A percentile compares a stretch with the other conserved stretches of the same genome.
Conservation (phyloP, 2,329 filamentous ascomycete species). For the Claviceps quebecensis region DNA sequence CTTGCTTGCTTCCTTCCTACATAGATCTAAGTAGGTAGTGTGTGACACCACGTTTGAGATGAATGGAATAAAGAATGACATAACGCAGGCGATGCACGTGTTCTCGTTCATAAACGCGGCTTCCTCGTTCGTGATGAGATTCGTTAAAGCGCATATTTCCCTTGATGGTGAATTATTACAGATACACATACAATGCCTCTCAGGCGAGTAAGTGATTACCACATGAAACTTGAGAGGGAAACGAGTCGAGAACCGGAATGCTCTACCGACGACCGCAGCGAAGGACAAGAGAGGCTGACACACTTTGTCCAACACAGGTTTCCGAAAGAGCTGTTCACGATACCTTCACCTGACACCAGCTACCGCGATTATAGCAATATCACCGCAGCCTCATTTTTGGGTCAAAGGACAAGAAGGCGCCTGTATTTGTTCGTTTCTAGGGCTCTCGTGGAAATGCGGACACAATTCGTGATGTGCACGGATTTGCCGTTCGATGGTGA, state of each 20-base stretch:
- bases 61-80: neutral
- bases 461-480: conserved; percentile 57
- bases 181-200: no score
- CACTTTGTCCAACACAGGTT: conserved; percentile 17
- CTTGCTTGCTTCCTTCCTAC: conserved; percentile 1
- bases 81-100: neutral
- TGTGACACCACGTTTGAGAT: conserved; percentile 8
- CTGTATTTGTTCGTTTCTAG: conserved; percentile 60
- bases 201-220: no score
- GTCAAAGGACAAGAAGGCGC: conserved; percentile 39
- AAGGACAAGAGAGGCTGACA: neutral
- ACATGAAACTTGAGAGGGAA: no score
- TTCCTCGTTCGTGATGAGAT: no score
- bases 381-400: conserved; percentile 52
- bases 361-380: conserved; percentile 54
- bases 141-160: no score
- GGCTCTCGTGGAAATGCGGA: conserved; percentile 56
- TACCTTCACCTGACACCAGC: conserved; percentile 43
- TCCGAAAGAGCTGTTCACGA: conserved; percentile 57
- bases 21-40: conserved; percentile 8
- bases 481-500: conserved; percentile 42
- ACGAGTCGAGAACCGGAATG: no score
- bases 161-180: no score
- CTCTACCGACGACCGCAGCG: no score
- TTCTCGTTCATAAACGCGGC: neutral